phyloP scores from a whole-genome alignment of 2,329 filamentous ascomycete genomes.

The Aspergillus pseudotamarii region DNA sequence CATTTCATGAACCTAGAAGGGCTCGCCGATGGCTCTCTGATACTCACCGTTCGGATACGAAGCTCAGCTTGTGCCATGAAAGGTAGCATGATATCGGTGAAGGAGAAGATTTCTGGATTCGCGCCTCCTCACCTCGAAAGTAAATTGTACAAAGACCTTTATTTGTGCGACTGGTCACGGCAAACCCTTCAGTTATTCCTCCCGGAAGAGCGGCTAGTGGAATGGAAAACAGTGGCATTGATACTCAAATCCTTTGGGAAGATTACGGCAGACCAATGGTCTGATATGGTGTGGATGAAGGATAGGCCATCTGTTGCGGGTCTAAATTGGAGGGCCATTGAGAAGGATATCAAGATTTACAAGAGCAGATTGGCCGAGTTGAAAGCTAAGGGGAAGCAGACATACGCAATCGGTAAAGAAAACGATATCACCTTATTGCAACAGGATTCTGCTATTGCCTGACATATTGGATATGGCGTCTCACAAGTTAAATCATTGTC shows the following conservation, averaged over 20 bases:
- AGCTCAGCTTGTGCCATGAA: constrained; percentile 13
- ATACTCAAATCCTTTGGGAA: constrained; percentile 30
- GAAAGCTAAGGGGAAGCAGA: constrained; percentile 1
- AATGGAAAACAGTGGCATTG: constrained; percentile 33
- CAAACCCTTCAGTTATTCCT: constrained; percentile 27
- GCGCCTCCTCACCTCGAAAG: constrained; percentile 16
- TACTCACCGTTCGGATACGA: constrained; percentile 25
- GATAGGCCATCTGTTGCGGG: constrained; percentile 22
- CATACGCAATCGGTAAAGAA: neutral
- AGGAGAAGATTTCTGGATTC: constrained; percentile 27
- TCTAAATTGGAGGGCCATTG: constrained; percentile 26
- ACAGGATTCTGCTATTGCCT: neutral
- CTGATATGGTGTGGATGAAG: constrained; percentile 23
- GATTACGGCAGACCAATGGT: constrained; percentile 26
- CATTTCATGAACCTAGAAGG: constrained; percentile 32
- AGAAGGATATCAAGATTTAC: constrained; percentile 14
- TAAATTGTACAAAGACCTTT: constrained; percentile 25
- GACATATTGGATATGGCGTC: neutral
- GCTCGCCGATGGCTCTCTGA: constrained; percentile 30
- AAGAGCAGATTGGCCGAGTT: neutral
- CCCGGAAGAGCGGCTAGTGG: constrained; percentile 24
- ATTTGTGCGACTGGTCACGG: constrained; percentile 18
- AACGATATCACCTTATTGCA: neutral
- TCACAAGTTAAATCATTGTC: neutral
- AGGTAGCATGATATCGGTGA: constrained; percentile 22